A percentile compares a stretch with the other conserved stretches of the same genome.
phyloP scores from a whole-genome alignment of 2,329 filamentous ascomycete genomes.

The Dothidotthia symphoricarpi region DNA sequence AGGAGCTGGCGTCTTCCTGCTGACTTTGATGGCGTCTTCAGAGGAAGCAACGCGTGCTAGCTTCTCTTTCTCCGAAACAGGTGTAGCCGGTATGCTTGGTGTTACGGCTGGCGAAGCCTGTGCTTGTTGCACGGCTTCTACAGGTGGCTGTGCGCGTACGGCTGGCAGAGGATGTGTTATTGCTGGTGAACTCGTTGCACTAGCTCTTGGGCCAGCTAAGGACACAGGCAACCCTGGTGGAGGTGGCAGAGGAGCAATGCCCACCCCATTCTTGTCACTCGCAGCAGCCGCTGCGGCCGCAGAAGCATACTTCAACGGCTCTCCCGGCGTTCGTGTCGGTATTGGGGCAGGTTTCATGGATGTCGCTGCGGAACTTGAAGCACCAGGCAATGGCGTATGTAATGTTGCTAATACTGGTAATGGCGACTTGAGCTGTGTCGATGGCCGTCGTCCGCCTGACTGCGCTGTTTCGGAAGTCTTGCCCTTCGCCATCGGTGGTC shows the following conservation, averaged over 20 bases:
- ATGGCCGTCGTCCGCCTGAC: slow-evolving; percentile 66
- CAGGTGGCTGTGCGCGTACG: slow-evolving; percentile 38
- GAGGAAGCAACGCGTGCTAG: slow-evolving; percentile 30
- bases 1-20: slow-evolving; percentile 28
- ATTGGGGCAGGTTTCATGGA: slow-evolving; percentile 91
- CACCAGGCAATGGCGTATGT: slow-evolving; percentile 67
- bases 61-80: slow-evolving; percentile 47
- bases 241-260: slow-evolving; percentile 89
- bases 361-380: slow-evolving; percentile 58
- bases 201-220: slow-evolving; percentile 50
- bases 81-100: slow-evolving; percentile 47
- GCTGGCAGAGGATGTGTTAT: slow-evolving; percentile 42
- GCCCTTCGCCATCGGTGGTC: slow-evolving; percentile 52
- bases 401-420: slow-evolving; percentile 88
- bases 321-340: slow-evolving; percentile 79
- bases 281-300: slow-evolving; percentile 91
- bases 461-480: slow-evolving; percentile 62
- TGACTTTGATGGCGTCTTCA: slow-evolving; percentile 29
- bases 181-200: slow-evolving; percentile 57
- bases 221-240: slow-evolving; percentile 62
- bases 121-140: slow-evolving; percentile 37
- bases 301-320: slow-evolving; percentile 94
- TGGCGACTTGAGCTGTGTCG: slow-evolving; percentile 88
- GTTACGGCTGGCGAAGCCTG: slow-evolving; percentile 50
- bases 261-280: slow-evolving; percentile 81